Percentiles rank a stretch among this genome's conserved stretches.
Evolutionary conservation across 352 stramenopile species (phyloP).

Genomic region (Pythium dissimile): DNA sequence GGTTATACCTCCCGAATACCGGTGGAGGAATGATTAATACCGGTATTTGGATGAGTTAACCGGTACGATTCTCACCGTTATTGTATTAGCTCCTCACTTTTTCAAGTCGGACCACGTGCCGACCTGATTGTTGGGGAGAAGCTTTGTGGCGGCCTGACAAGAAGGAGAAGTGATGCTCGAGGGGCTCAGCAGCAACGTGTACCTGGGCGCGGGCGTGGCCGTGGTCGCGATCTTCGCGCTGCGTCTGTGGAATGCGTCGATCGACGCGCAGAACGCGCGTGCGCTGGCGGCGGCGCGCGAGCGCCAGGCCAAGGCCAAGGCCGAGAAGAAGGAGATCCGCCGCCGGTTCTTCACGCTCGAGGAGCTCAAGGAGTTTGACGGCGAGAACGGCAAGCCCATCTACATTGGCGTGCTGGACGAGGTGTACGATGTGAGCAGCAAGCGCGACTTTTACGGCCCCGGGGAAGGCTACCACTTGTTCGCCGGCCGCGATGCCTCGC

Average conservation of each 20-base stretch:
- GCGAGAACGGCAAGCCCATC: constrained; percentile 88
- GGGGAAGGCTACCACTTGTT: constrained; percentile 96
- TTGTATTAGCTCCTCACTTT: too few relatives aligned
- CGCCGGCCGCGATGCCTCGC: constrained; percentile 92
- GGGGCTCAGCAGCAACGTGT: constrained; percentile 47
- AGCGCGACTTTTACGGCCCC: constrained; percentile 95
- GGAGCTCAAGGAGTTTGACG: constrained; percentile 92
- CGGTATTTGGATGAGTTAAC: too few relatives aligned
- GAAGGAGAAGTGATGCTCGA: constrained; percentile 21
- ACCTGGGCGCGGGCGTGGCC: constrained; percentile 50
- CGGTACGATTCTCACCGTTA: too few relatives aligned
- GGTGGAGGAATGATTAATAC: too few relatives aligned
- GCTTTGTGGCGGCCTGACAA: neutral
- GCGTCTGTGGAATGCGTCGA: constrained; percentile 61
- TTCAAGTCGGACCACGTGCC: too few relatives aligned
- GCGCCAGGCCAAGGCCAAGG: constrained; percentile 63
- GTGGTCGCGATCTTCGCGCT: constrained; percentile 46
- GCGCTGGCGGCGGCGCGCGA: constrained; percentile 60
- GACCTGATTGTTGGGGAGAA: neutral
- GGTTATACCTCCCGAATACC: too few relatives aligned
- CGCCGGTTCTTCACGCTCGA: constrained; percentile 91
- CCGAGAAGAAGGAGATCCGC: constrained; percentile 55
- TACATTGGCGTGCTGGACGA: constrained; percentile 95
- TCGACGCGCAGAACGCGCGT: constrained; percentile 56
- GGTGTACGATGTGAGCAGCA: constrained; percentile 96